Percentiles rank a stretch among this genome's conserved stretches.
Conservation (phyloP, 2,329 filamentous ascomycete species). For the Penicillium sp. region DNA sequence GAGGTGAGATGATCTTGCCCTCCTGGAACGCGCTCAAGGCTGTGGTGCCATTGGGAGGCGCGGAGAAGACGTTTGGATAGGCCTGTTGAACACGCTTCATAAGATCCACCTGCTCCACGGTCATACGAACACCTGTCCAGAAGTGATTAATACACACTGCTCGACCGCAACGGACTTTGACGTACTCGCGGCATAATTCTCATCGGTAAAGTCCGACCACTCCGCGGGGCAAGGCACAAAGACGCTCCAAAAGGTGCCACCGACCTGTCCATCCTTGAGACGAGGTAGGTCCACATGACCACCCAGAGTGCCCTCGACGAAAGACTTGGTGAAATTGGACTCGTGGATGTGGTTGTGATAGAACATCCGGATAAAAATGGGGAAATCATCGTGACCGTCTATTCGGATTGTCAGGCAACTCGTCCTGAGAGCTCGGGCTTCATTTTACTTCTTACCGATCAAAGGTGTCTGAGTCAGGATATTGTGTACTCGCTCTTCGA, state of each 20-base stretch:
- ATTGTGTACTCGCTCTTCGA: conserved; percentile 41
- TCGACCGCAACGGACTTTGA: conserved; percentile 21
- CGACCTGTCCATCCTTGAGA: conserved; percentile 62
- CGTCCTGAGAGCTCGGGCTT: not conserved
- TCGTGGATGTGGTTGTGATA: conserved; percentile 78
- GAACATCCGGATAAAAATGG: conserved; percentile 64
- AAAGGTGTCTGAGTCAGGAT: conserved; percentile 50
- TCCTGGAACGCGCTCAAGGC: conserved; percentile 61
- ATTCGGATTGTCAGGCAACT: not conserved
- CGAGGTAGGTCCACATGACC: conserved; percentile 78
- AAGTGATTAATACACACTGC: not conserved
- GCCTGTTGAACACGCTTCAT: conserved; percentile 35
- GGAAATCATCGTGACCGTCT: conserved; percentile 91
- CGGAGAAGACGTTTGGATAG: conserved; percentile 51
- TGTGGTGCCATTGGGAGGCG: conserved; percentile 56
- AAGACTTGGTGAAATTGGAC: conserved; percentile 69
- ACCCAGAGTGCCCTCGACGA: conserved; percentile 66
- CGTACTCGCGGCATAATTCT: conserved; percentile 65
- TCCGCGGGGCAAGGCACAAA: conserved; percentile 74
- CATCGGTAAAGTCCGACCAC: conserved; percentile 69
- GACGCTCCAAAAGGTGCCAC: conserved; percentile 92
- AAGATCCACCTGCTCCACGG: conserved; percentile 38
- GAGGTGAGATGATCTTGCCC: conserved; percentile 69
- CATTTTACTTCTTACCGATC: conserved; percentile 40
- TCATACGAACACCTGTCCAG: conserved; percentile 29